phyloP scores from a whole-genome alignment of 2,329 filamentous ascomycete genomes.

The Cytospora paraplurivora region DNA sequence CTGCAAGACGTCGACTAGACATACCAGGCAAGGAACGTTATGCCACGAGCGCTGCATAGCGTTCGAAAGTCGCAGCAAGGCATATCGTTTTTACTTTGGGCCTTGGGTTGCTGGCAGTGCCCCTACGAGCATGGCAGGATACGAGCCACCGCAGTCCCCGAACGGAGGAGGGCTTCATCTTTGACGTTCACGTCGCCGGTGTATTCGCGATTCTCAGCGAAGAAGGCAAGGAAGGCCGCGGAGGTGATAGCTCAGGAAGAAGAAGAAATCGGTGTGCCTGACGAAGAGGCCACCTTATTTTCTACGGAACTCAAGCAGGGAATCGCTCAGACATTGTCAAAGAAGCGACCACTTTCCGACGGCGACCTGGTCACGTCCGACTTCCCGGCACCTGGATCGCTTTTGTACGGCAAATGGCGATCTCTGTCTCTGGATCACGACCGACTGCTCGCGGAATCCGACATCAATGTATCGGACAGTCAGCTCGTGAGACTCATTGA shows the following conservation, averaged over 20 bases:
- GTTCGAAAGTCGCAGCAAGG: constrained; percentile 24
- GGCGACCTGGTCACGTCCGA: neutral
- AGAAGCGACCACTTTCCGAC: neutral
- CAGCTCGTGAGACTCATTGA: constrained; percentile 32
- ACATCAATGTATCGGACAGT: constrained; percentile 25
- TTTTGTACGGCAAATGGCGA: constrained; percentile 35
- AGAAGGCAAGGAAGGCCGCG: constrained; percentile 22
- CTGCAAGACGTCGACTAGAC: constrained; percentile 20
- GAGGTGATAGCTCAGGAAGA: constrained; percentile 21
- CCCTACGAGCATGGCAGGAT: neutral
- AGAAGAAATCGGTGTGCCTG: constrained; percentile 10
- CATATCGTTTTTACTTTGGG: constrained; percentile 9
- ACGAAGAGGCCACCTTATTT: constrained; percentile 19
- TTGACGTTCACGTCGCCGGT: constrained; percentile 8
- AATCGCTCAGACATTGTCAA: constrained; percentile 18
- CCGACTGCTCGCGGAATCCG: constrained; percentile 34
- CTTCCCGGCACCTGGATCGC: constrained; percentile 24
- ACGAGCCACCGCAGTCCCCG: too few species aligned
- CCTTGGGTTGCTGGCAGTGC: neutral
- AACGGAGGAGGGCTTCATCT: constrained; percentile 18
- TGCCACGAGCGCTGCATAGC: constrained; percentile 24
- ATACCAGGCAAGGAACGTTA: constrained; percentile 21
- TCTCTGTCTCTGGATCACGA: constrained; percentile 33
- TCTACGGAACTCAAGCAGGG: constrained; percentile 21
- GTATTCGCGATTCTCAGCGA: constrained; percentile 9